Base-by-base conservation (phyloP, 1,284 basidiomycete genomes). In the Austroboletus novae-zelandiae region DNA sequence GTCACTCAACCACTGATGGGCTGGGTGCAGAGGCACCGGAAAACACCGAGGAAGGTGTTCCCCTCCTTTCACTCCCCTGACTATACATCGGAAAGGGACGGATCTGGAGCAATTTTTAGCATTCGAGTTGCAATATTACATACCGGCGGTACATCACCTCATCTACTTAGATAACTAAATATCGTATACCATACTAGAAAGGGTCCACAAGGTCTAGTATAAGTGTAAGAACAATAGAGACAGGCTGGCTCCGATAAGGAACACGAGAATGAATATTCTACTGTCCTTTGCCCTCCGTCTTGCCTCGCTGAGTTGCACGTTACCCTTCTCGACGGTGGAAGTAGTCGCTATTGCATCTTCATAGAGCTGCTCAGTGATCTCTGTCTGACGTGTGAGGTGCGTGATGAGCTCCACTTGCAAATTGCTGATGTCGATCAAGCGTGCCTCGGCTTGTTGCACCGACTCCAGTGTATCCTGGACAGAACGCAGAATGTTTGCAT, bases 301-400 rank as follows among this genome's bases (percentile, higher is more conserved):
- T 29, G 94, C 92, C 70, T 92, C 89, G 61, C 79, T 81, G 47
- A 97, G 75, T 70, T 97, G 91, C 43, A 79, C 75, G 61, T 96
- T 96, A 18, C 93, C 93, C 66, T 87, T 88, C 58, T 91, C 87
- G 40, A 96, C 87, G 46, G 85, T 88, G 9, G 83, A 83, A 9
- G 88, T 89, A 10, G 90, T 89, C 2, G 84, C 80, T 51, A 95
- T 85, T 2, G 91, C 91, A 65, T 97, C 94, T 57, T 94, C 90
- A 64, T 90, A 91, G 50, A 97, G 72, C 66, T 90, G 86, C 61
- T 94, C 90, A 18, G 92, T 93, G 57, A 93, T 70, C 70, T 94
- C 92, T n/a, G 87, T 88, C 74, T 97, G 93, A 63, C 79, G 80
- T 40, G 89, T 89, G 44, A 97, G 76, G 66, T 96, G 93, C 15